Percentiles rank a stretch among this genome's conserved stretches.
Evolutionary conservation across 345 rosid genomes (phyloP).

Genomic region (Brassica napus): Da-Ae NC_063446.1:63207001-63207500

Average conservation of each 20-base stretch:
- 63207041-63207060: slow-evolving; percentile 36
- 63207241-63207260: slow-evolving; percentile 23
- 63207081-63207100: background rate
- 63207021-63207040: slow-evolving; percentile 22
- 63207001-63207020: slow-evolving; percentile 29
- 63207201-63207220: background rate
- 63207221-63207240: slow-evolving; percentile 27
- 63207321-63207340: slow-evolving; percentile 8
- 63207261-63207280: slow-evolving; percentile 18
- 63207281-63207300: slow-evolving; percentile 17
- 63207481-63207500: background rate
- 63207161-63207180: background rate
- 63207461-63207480: background rate
- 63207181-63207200: background rate
- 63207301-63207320: slow-evolving; percentile 25
- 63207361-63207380: slow-evolving; percentile 27
- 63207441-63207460: background rate
- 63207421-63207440: background rate
- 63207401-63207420: background rate
- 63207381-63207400: slow-evolving; percentile 22
- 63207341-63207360: slow-evolving; percentile 29
- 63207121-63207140: background rate
- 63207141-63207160: background rate
- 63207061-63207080: slow-evolving; percentile 24
- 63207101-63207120: background rate